phyloP scores from a whole-genome alignment of 192 early-diverging fungal species.

The Thamnidium elegans region DNA sequence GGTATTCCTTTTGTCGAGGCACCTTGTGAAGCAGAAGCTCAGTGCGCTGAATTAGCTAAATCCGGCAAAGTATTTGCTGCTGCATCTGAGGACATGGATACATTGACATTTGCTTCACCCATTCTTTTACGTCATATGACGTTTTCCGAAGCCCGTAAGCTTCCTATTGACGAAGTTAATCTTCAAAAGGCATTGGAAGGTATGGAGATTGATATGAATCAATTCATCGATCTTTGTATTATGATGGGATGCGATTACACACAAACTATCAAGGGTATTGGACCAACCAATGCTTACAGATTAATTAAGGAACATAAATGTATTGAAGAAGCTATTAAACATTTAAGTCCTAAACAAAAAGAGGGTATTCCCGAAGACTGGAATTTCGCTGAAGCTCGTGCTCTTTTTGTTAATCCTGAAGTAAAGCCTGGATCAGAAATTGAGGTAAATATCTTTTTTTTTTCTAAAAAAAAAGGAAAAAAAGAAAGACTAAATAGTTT shows the following conservation, averaged over 20 bases:
- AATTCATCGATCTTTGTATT: conserved; percentile 98
- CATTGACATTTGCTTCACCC: conserved; percentile 88
- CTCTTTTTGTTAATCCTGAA: conserved; percentile 80
- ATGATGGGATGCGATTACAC: conserved; percentile 97
- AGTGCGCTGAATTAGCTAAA: conserved; percentile 90
- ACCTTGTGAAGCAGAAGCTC: conserved; percentile 96
- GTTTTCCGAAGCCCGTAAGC: conserved; percentile 83
- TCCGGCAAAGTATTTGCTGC: conserved; percentile 92
- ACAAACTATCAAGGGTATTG: conserved; percentile 91
- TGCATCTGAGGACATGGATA: conserved; percentile 99
- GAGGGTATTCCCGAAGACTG: conserved; percentile 84
- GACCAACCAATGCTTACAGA: conserved; percentile 78
- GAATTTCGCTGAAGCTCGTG: conserved; percentile 86
- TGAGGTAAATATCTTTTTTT: conserved; percentile 50
- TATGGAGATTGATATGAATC: conserved; percentile 66
- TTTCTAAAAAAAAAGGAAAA: neutral
- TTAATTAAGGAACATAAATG: conserved; percentile 81
- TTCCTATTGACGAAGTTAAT: conserved; percentile 88
- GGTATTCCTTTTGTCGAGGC: conserved; percentile 93
- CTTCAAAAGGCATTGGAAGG: conserved; percentile 80
- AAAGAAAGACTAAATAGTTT: neutral
- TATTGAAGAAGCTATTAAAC: conserved; percentile 77
- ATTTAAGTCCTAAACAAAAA: conserved; percentile 70
- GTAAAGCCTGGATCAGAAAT: conserved; percentile 65
- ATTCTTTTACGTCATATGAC: conserved; percentile 91